phyloP scores from a whole-genome alignment of 1,284 basidiomycete genomes.

The Malassezia obtusa region DNA sequence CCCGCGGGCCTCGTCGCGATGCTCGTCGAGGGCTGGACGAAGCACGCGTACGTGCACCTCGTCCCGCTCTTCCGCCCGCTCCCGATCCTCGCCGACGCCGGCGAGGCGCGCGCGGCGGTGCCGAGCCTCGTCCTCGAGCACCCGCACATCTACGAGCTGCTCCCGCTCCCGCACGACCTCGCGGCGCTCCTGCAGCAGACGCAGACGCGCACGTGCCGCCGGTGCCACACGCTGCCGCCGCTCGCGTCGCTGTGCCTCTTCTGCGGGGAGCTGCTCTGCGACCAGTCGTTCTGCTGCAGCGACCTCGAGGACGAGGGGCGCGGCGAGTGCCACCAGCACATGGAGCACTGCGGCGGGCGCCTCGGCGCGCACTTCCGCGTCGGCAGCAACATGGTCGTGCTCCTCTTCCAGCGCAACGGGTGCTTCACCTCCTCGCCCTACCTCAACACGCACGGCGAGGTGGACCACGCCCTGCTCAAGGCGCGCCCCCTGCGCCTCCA shows the following conservation, averaged over 20 bases:
- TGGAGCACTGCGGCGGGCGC: constrained; percentile 81
- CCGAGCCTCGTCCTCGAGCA: constrained; percentile 60
- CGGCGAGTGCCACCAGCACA: constrained; percentile 87
- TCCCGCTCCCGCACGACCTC: constrained; percentile 68
- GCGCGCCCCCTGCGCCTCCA: constrained; percentile 83
- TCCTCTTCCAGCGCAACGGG: constrained; percentile 78
- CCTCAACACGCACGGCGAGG: constrained; percentile 86
- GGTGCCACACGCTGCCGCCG: constrained; percentile 68
- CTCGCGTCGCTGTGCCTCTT: constrained; percentile 85
- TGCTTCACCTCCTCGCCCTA: constrained; percentile 83
- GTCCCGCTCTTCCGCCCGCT: constrained; percentile 44
- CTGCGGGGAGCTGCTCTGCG: constrained; percentile 78
- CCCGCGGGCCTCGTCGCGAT: constrained; percentile 40
- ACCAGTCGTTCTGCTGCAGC: constrained; percentile 85
- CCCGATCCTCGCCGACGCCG: constrained; percentile 23
- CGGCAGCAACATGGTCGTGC: constrained; percentile 83
- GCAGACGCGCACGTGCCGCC: constrained; percentile 61
- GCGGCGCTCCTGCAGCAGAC: constrained; percentile 70
- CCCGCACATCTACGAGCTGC: constrained; percentile 73
- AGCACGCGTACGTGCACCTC: constrained; percentile 42
- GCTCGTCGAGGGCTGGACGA: constrained; percentile 46
- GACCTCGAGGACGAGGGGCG: constrained; percentile 56
- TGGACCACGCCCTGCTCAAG: constrained; percentile 79
- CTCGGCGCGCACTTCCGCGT: constrained; percentile 84
- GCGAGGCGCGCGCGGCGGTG: not conserved